Conservation (phyloP, 352 stramenopile genomes). For the Phytopythium montanum region DNA sequence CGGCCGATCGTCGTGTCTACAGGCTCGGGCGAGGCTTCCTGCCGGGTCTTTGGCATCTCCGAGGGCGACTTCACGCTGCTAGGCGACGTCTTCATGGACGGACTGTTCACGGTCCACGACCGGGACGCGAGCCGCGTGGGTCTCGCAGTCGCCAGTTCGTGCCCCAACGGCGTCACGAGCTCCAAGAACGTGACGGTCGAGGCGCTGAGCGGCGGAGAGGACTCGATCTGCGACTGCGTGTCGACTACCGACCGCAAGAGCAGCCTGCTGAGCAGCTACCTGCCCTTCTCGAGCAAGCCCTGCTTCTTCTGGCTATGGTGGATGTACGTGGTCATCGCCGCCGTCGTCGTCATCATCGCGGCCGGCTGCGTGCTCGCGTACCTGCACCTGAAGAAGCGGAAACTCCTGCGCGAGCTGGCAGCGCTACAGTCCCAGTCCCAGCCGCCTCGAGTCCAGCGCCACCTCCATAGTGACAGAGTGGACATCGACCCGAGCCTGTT, state of each 20-base stretch:
- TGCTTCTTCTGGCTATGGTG: conserved; percentile 89
- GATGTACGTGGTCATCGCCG: conserved; percentile 81
- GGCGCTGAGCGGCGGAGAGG: conserved; percentile 15
- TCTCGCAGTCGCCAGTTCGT: conserved; percentile 62
- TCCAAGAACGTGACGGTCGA: conserved; percentile 65
- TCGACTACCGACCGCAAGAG: conserved; percentile 48
- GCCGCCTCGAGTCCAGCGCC: conserved; percentile 26
- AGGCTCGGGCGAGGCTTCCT: conserved; percentile 33
- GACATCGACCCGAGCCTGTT: conserved; percentile 39
- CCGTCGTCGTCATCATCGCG: conserved; percentile 48
- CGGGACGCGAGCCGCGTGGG: conserved; percentile 50
- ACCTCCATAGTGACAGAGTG: conserved; percentile 29
- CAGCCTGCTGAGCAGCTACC: conserved; percentile 56
- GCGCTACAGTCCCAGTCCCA: conserved; percentile 31
- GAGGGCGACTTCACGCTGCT: conserved; percentile 73
- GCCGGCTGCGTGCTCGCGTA: conserved; percentile 44
- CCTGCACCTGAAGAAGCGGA: conserved; percentile 46
- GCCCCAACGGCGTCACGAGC: conserved; percentile 65
- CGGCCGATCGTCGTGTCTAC: conserved; percentile 60
- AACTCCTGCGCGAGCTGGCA: conserved; percentile 40
- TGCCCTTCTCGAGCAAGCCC: conserved; percentile 56
- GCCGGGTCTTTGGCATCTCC: conserved; percentile 79
- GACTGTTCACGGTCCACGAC: conserved; percentile 79
- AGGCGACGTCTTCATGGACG: conserved; percentile 85
- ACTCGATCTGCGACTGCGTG: conserved; percentile 69